These are phyloP conservation scores for Cyclostephanos invisitatus DNA, from an alignment of 108 stramenopile genomes.

Conservation along the genomic window DNA sequence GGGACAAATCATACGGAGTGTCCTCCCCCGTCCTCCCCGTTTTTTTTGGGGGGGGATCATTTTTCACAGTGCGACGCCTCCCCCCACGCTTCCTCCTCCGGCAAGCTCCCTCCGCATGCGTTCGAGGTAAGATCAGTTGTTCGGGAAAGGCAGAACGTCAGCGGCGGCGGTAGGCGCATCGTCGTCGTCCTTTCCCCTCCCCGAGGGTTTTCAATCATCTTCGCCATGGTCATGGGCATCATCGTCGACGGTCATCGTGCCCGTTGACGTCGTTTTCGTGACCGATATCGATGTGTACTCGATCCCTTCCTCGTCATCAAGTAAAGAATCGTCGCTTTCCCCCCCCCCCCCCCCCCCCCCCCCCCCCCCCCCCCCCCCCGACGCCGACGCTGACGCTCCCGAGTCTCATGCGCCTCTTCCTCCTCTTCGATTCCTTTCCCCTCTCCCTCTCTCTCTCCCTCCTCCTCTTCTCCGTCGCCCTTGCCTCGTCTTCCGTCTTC, in stretches of 20 bases:
- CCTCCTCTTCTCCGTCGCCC: slow-evolving; percentile 63
- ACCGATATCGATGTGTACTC: slow-evolving; percentile 40
- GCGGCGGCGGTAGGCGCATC: neutral
- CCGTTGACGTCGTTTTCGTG: neutral
- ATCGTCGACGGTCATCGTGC: too few relatives aligned
- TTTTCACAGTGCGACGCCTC: too few relatives aligned
- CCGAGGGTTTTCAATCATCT: slow-evolving; percentile 2
- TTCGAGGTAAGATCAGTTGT: slow-evolving; percentile 74
- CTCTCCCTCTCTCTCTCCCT: slow-evolving; percentile 80
- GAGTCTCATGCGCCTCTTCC: slow-evolving; percentile 74
- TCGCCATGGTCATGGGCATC: slow-evolving; percentile 4
- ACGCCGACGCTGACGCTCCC: slow-evolving; percentile 50
- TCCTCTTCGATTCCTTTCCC: slow-evolving; percentile 82
- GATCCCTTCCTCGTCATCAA: too few relatives aligned
- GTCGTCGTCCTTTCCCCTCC: neutral
- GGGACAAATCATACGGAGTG: too few relatives aligned
- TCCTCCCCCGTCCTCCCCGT: too few relatives aligned
- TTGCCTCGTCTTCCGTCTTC: slow-evolving; percentile 52
- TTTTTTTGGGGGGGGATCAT: too few relatives aligned
- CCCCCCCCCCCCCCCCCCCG: slow-evolving; percentile 6
- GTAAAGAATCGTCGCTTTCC: too few relatives aligned
- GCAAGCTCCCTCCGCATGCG: slow-evolving; percentile 55
- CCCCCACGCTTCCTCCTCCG: neutral
- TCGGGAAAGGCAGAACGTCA: too few relatives aligned
- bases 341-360: slow-evolving; percentile 14